A percentile compares a stretch with the other conserved stretches of the same genome.
These are phyloP conservation scores for Eruca vesicaria DNA, from an alignment of 441 rosid species.

Conservation along the genomic window DNA sequence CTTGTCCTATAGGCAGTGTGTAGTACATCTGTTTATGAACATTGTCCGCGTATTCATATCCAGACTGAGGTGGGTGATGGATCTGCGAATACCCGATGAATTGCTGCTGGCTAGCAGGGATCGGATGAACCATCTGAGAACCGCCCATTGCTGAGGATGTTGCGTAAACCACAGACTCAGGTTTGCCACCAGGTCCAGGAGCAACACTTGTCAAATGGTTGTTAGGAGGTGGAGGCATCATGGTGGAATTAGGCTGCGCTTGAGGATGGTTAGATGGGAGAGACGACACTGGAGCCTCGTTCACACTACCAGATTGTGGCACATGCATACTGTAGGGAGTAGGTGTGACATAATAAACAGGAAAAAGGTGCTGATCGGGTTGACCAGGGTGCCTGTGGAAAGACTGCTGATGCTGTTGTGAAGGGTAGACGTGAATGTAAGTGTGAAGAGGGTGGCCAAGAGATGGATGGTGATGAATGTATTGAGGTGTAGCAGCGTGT, in stretches of 20 bases:
- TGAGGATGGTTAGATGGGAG: conserved; percentile 53
- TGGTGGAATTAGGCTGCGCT: conserved; percentile 52
- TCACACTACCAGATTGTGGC: conserved; percentile 53
- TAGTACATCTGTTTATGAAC: conserved; percentile 71
- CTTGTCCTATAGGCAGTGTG: conserved; percentile 62
- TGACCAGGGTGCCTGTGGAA: conserved; percentile 43
- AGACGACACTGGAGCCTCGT: conserved; percentile 44
- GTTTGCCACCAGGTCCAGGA: conserved; percentile 40
- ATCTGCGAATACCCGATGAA: conserved; percentile 76
- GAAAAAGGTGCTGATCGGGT: conserved; percentile 79
- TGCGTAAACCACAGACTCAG: conserved; percentile 65
- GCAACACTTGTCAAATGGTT: conserved; percentile 54
- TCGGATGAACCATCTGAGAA: conserved; percentile 61
- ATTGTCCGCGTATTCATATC: conserved; percentile 56
- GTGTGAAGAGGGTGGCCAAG: conserved; percentile 55
- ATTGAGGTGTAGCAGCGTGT: conserved; percentile 48
- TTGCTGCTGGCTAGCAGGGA: conserved; percentile 71
- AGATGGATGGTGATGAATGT: conserved; percentile 78
- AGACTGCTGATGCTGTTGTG: conserved; percentile 67
- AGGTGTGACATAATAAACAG: conserved; percentile 57
- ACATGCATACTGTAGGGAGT: conserved; percentile 62
- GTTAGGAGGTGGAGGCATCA: conserved; percentile 46
- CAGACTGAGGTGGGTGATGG: conserved; percentile 81
- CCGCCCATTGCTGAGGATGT: conserved; percentile 44
- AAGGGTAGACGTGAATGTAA: conserved; percentile 67